Conservation (phyloP, 345 rosid genomes). For the Cardamine chenopodiifolia region DNA sequence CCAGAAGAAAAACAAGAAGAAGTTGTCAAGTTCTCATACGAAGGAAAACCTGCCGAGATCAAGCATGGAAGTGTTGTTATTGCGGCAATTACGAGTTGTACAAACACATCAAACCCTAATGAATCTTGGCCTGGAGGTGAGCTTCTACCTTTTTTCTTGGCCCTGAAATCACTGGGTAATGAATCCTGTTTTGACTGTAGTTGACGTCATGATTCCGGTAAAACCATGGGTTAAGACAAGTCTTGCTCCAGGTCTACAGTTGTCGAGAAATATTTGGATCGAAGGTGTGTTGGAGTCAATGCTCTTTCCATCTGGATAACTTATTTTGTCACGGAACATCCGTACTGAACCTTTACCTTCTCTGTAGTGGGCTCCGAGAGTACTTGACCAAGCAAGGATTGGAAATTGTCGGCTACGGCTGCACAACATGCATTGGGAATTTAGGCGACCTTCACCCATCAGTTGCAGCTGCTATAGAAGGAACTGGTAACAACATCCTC, state of each 20-base stretch:
- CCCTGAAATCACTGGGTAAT: constrained; percentile 1
- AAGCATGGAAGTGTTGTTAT: constrained; percentile 78
- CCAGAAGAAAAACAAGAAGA: constrained; percentile 67
- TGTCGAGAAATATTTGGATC: constrained; percentile 65
- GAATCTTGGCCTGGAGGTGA: constrained; percentile 75
- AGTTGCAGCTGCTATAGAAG: constrained; percentile 65
- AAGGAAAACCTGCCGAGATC: constrained; percentile 68
- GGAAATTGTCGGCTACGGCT: constrained; percentile 77
- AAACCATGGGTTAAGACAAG: constrained; percentile 91
- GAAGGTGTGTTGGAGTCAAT: constrained; percentile 52
- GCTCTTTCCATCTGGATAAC: neutral
- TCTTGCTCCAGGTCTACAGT: constrained; percentile 83
- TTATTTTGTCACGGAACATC: neutral
- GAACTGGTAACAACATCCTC: constrained; percentile 52
- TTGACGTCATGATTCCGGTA: constrained; percentile 51
- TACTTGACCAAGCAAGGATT: constrained; percentile 68
- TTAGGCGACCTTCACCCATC: constrained; percentile 71
- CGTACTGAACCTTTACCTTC: constrained; percentile 28
- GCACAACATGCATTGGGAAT: constrained; percentile 84
- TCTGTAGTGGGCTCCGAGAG: constrained; percentile 69
- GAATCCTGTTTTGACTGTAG: constrained; percentile 8
- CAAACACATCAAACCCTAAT: constrained; percentile 81
- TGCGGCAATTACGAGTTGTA: constrained; percentile 83
- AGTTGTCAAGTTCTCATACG: constrained; percentile 59
- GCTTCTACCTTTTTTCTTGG: constrained; percentile 19